These are phyloP conservation scores for Paraconiothyrium brasiliense DNA, from an alignment of 2,329 filamentous ascomycete species.

Conservation along the genomic window DNA sequence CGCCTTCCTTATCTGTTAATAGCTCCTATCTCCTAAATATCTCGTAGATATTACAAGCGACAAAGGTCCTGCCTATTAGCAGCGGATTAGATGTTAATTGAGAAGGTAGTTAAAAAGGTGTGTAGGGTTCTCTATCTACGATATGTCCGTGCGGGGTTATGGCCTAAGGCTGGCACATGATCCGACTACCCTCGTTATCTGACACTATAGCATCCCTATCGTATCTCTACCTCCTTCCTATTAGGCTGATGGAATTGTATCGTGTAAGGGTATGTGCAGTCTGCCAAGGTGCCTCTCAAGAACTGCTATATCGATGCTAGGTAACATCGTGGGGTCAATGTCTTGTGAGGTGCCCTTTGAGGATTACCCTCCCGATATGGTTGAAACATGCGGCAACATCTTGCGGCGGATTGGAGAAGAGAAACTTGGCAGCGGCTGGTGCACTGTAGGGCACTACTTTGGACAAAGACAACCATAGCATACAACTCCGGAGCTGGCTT, in stretches of 20 bases:
- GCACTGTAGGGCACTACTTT: slow-evolving; percentile 20
- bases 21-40: slow-evolving; percentile 21
- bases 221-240: slow-evolving; percentile 34
- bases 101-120: slow-evolving; percentile 33
- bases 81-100: slow-evolving; percentile 22
- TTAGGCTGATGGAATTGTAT: slow-evolving; percentile 21
- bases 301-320: slow-evolving; percentile 23
- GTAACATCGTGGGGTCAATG: slow-evolving; percentile 12
- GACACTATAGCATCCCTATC: slow-evolving; percentile 18
- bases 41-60: slow-evolving; percentile 21
- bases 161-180: slow-evolving; percentile 19
- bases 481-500: slow-evolving; percentile 8
- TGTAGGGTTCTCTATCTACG: slow-evolving; percentile 25
- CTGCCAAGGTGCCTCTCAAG: slow-evolving; percentile 19
- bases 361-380: slow-evolving; percentile 25
- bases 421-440: slow-evolving; percentile 17
- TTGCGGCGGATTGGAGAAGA: slow-evolving; percentile 31
- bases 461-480: slow-evolving; percentile 6
- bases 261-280: slow-evolving; percentile 21
- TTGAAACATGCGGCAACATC: slow-evolving; percentile 18
- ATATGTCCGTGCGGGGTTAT: slow-evolving; percentile 24
- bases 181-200: slow-evolving; percentile 21
- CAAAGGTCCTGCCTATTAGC: slow-evolving; percentile 10
- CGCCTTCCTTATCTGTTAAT: slow-evolving; percentile 12
- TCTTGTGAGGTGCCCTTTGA: slow-evolving; percentile 15